A percentile compares a stretch with the other conserved stretches of the same genome.
Conservation (phyloP, 306 rosid species). For the Trichosanthes cucumerina region DNA sequence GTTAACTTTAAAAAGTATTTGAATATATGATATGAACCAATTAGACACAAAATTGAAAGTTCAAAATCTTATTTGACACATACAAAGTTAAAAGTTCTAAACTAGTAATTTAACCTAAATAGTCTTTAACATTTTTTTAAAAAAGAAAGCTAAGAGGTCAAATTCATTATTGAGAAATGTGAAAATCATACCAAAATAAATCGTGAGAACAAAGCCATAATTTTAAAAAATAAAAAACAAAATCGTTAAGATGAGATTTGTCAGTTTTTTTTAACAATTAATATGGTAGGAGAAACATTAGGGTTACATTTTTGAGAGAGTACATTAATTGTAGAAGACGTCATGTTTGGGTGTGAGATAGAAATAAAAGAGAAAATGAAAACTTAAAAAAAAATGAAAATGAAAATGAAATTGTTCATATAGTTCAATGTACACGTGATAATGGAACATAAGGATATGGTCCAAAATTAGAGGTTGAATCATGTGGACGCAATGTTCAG, state of each 20-base stretch:
- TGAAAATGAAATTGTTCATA: not conserved
- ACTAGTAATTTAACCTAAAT: too few species aligned
- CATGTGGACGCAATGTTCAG: not conserved
- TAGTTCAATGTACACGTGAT: slow-evolving; percentile 2
- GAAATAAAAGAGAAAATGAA: not conserved
- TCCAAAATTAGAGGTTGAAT: not conserved
- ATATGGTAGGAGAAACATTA: not conserved
- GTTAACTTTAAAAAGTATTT: too few species aligned
- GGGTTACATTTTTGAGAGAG: not conserved
- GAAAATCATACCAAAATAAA: too few species aligned
- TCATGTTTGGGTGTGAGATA: not conserved
- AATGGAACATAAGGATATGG: not conserved
- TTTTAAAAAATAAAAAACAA: too few species aligned
- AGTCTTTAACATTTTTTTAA: too few species aligned
- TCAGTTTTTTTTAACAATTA: not conserved
- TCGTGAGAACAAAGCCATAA: too few species aligned
- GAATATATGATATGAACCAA: too few species aligned
- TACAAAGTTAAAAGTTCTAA: too few species aligned
- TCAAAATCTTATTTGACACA: too few species aligned
- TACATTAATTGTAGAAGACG: not conserved
- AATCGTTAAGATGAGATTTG: not conserved
- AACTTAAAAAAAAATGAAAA: not conserved
- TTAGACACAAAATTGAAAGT: too few species aligned
- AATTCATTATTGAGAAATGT: too few species aligned
- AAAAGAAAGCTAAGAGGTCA: too few species aligned